Base-by-base conservation (phyloP, 2,329 filamentous ascomycete genomes). In the Fusarium albidum region DNA sequence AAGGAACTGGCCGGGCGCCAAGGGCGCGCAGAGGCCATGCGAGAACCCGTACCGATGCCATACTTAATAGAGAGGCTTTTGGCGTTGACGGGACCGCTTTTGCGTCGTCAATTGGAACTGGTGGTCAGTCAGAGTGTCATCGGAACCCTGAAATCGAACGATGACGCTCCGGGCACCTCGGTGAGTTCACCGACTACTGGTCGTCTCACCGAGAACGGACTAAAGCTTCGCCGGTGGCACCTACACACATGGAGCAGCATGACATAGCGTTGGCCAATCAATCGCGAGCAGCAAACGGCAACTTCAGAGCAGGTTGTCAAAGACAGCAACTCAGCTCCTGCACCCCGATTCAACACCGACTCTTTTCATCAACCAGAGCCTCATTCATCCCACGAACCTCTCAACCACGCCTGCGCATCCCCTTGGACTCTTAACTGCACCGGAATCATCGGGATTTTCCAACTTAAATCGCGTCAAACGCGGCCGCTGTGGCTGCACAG, bases 181-280 rank as follows among this genome's bases (percentile, higher is more conserved):
- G 57, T 64, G 61, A 47, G 43, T 10, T 28, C 38, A 51, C 56
- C 53, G 42, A 42, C 21, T 28, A 6, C 6, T n/a, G n/a, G n/a
- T n/a, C n/a, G 12, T 14, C 28, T 60, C 52, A 66, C 57, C 57
- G 51, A 37, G 9, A 5, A 9, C 66, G 66, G 66, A 68, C 52
- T 59, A 68, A 68, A 57, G 58, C 49, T 64, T 58, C 49, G 53
- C 66, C 66, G 66, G 9, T 5, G 40, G n/a, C 40, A 37, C 11
- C 29, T 29, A 49, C 41, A 59, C 64, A 66, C 61, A 63, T 68
- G 66, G 59, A 38, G 47, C 17, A n/a, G 38, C 37, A 68, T 66
- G 63, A 65, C 58, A 64, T 65, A 59, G 40, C 49, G 49, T 54
- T 38, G 47, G 35, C 66, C 66, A 68, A 68, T 68, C 39, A 65